Evolutionary conservation across 2,329 filamentous ascomycete genomes (phyloP), one percentile per base, ranked within the genome.

Genomic region (Exophiala xenobiotica): DNA sequence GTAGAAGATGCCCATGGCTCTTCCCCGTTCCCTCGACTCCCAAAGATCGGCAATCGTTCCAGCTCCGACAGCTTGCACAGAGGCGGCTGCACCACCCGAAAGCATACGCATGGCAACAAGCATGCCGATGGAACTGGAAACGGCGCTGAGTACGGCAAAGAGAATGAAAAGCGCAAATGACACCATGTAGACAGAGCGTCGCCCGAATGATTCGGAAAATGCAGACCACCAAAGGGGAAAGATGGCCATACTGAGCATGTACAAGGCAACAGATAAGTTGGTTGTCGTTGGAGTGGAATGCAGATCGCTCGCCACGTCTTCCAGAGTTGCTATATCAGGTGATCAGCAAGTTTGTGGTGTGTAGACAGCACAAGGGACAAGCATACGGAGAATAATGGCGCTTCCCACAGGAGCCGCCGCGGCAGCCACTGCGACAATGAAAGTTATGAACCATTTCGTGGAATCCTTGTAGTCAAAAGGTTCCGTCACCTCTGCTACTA

Each of bases 211-310:
- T 61, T 93, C 89, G 6, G 86, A 89, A 63, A 93, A 90, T 1
- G 85, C 85, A 1, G 86, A 89, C 87, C 87, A 93, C 88, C 88
- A 93, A 0, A 95, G 75, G 0, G 89, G 89, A 60, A 90, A 92
- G 38, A 93, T 88, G 49, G 83, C 81, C 87, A 93, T 89, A 61
- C 80, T 75, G 3, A 93, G 75, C 87, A 93, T 90, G 67, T 91
- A 93, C 51, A 92, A 69, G 0, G 88, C 86, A 0, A 93, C 80
- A 0, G 85, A 85, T 51, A 93, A 65, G 67, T 93, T 95, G 49
- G 85, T 82, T 12, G 88, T 72, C 1, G 87, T 86, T 11, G 80
- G 69, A 0, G 79, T 78, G 9, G 83, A 77, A 58, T 84, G 59
- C 37, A 93, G 74, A 18, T 87, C 82, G 3, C 64, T 63, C 0